Conservation (phyloP, 129 eudicot genomes). For the Arctium minus region DNA sequence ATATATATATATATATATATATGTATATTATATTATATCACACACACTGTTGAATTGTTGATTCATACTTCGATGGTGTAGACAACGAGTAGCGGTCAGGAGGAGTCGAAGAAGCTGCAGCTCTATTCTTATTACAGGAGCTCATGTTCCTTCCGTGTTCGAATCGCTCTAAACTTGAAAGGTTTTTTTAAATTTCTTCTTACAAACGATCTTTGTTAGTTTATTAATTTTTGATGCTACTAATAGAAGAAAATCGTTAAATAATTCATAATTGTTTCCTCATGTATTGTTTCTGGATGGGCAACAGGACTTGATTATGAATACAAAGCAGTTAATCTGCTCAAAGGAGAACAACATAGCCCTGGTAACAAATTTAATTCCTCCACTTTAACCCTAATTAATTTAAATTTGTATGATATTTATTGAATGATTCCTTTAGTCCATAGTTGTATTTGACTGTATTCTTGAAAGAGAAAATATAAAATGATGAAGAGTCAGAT, state of each 20-base stretch:
- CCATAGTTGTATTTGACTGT: background rate
- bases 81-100: slow-evolving; percentile 24
- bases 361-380: slow-evolving; percentile 43
- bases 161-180: slow-evolving; percentile 82
- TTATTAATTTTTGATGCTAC: background rate
- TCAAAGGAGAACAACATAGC: slow-evolving; percentile 63
- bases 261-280: background rate
- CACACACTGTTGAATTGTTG: background rate
- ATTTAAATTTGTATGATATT: background rate
- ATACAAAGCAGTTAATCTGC: slow-evolving; percentile 71
- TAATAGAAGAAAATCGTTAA: background rate
- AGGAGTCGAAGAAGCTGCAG: slow-evolving; percentile 46
- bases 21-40: background rate
- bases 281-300: background rate
- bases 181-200: slow-evolving; percentile 26
- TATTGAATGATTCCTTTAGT: background rate
- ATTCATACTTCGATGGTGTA: slow-evolving; percentile 4
- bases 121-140: slow-evolving; percentile 74
- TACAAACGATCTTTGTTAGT: background rate
- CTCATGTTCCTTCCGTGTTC: slow-evolving; percentile 83
- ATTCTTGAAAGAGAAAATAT: background rate
- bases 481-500: background rate
- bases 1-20: no score
- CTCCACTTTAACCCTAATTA: background rate
- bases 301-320: slow-evolving; percentile 74